These are phyloP conservation scores for Exophiala sideris DNA, from an alignment of 2,329 filamentous ascomycete species.

Conservation along the genomic window DNA sequence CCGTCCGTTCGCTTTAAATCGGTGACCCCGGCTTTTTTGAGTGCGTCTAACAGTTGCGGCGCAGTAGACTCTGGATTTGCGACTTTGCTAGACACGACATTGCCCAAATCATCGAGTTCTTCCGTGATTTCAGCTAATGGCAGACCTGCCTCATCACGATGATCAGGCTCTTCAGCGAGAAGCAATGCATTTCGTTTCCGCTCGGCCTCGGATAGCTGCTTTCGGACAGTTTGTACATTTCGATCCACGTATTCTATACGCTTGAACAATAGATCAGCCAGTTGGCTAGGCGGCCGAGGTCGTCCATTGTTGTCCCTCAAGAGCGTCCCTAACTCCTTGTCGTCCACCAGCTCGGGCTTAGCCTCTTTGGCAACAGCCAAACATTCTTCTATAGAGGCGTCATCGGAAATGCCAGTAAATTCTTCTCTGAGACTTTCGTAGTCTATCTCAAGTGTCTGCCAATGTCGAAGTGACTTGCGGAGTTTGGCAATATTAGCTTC, in stretches of 20 bases:
- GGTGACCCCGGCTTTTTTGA: slow-evolving; percentile 72
- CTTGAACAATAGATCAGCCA: slow-evolving; percentile 65
- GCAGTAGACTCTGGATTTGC: slow-evolving; percentile 66
- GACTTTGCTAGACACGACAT: slow-evolving; percentile 67
- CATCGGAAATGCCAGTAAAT: slow-evolving; percentile 56
- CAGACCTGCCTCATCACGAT: slow-evolving; percentile 64
- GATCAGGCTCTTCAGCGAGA: slow-evolving; percentile 58
- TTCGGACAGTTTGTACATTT: slow-evolving; percentile 72
- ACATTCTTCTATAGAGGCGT: slow-evolving; percentile 54
- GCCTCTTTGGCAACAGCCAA: slow-evolving; percentile 44
- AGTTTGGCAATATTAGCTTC: slow-evolving; percentile 74
- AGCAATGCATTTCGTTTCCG: slow-evolving; percentile 65
- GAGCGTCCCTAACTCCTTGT: slow-evolving; percentile 55
- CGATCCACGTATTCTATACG: slow-evolving; percentile 85
- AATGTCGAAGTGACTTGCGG: slow-evolving; percentile 73
- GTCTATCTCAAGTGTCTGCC: slow-evolving; percentile 87
- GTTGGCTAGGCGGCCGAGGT: slow-evolving; percentile 54
- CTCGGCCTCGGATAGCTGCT: slow-evolving; percentile 67
- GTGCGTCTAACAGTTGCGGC: slow-evolving; percentile 64
- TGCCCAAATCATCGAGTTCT: slow-evolving; percentile 85
- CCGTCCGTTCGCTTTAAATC: slow-evolving; percentile 37
- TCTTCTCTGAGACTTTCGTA: slow-evolving; percentile 88
- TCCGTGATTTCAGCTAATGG: slow-evolving; percentile 90
- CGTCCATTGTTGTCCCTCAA: slow-evolving; percentile 43
- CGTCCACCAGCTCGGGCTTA: slow-evolving; percentile 43